phyloP scores from a whole-genome alignment of 768 basidiomycete genomes.

The Russula earlei region DNA sequence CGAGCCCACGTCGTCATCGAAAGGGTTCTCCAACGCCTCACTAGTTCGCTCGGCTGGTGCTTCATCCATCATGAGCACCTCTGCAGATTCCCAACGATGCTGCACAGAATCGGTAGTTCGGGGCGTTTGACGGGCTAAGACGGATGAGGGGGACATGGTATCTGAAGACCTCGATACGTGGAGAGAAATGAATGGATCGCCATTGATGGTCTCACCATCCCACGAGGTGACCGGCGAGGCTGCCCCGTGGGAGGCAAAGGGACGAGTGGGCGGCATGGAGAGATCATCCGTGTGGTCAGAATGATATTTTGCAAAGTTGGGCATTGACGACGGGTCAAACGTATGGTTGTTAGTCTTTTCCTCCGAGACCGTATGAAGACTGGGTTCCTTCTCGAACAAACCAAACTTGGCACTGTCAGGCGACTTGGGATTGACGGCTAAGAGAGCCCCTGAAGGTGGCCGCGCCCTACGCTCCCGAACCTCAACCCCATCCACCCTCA shows the following conservation, averaged over 20 bases:
- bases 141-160: conserved; percentile 15
- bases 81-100: conserved; percentile 20
- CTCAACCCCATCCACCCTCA: neutral
- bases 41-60: neutral
- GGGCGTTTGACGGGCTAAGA: conserved; percentile 16
- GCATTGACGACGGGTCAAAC: conserved; percentile 19
- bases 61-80: conserved; percentile 17
- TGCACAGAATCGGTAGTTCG: conserved; percentile 6
- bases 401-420: conserved; percentile 1
- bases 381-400: conserved; percentile 19
- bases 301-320: conserved; percentile 15
- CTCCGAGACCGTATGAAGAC: conserved; percentile 11
- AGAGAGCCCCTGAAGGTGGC: neutral
- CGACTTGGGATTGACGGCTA: neutral
- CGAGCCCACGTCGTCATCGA: conserved; percentile 4
- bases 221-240: conserved; percentile 7
- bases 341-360: conserved; percentile 7
- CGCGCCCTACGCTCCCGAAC: conserved; percentile 6
- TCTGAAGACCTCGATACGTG: neutral
- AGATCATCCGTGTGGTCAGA: neutral
- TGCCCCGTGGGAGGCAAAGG: neutral
- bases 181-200: conserved; percentile 15
- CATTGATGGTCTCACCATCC: conserved; percentile 4
- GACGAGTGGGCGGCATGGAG: neutral
- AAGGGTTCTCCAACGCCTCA: conserved; percentile 4